Evolutionary conservation across 163 green algal species (phyloP), one percentile per base, ranked within the genome.

Genomic region (Scenedesmus sp.): DNA sequence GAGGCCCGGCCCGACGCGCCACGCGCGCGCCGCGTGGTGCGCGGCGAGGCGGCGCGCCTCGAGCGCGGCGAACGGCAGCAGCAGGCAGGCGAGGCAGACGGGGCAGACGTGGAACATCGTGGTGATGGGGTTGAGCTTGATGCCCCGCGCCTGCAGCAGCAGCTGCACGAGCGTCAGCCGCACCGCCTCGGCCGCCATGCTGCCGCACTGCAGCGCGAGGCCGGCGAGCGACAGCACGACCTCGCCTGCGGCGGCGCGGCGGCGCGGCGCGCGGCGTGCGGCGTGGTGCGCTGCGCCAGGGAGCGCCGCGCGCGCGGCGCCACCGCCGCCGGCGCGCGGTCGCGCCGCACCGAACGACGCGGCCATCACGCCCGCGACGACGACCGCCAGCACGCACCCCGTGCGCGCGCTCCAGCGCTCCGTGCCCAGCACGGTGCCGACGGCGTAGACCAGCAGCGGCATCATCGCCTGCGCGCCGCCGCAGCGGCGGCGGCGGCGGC

Each of bases 121-220:
- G 18, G 91, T 94, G 53, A 98, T 93, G 48, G 94, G 93, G 83
- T 97, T 98, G 5, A 98, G 85, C 78, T 93, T 94, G 63, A 97
- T 89, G 20, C 94, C 93, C 5, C 87, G 86, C 24, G 85, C 73
- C 85, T 97, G 92, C 57, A 97, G 83, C 47, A 97, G 81, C 33
- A 97, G 88, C 78, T 98, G 94, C 2, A 93, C 88, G n/a, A 94
- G 71, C 31, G 79, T 84, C 0, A 94, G 87, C 9, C 92, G 88
- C 5, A 84, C 90, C n/a, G 90, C 94, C 84, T 97, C 94, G 10
- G 89, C 90, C 18, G 86, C 51, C 29, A 97, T 91, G 48, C 86
- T 91, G 4, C 67, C 69, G 24, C 91, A 62, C 74, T 97, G 94
- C 17, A 94, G 86, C 22, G 92, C 3, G 0, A 97, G 89, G 0